phyloP scores from a whole-genome alignment of 2,329 filamentous ascomycete species.

The Aspergillus felis region DNA sequence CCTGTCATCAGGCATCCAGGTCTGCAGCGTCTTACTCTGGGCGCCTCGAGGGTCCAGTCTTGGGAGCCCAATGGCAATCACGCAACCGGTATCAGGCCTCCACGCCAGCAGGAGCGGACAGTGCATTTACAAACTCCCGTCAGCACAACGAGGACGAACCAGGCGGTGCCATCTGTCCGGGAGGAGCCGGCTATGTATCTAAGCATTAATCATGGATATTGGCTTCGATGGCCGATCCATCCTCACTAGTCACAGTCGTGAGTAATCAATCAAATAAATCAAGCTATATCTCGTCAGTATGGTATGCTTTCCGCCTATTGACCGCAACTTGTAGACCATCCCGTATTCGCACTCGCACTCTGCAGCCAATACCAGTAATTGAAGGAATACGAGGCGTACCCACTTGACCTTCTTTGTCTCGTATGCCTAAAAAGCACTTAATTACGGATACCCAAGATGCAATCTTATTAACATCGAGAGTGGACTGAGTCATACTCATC shows the following conservation, averaged over 20 bases:
- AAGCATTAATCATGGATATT: conserved; percentile 24
- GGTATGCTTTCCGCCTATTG: too few species aligned
- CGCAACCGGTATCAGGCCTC: background rate
- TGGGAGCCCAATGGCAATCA: background rate
- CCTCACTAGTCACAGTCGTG: background rate
- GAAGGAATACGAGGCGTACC: background rate
- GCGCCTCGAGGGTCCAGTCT: background rate
- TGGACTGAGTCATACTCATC: too few species aligned
- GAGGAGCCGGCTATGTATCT: conserved; percentile 27
- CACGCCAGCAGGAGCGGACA: conserved; percentile 8
- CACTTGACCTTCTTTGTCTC: background rate
- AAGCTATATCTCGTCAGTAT: background rate
- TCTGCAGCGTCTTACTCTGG: conserved; percentile 6
- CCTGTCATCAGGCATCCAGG: conserved; percentile 30
- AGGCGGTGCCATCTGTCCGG: conserved; percentile 20
- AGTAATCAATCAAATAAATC: background rate
- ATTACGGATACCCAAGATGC: too few species aligned
- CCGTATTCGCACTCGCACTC: background rate
- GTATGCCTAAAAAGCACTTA: background rate
- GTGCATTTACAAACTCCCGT: conserved; percentile 1
- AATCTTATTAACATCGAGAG: background rate
- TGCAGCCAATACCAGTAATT: background rate
- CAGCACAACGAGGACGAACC: conserved; percentile 8
- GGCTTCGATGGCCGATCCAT: conserved; percentile 17
- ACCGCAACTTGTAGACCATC: background rate